phyloP scores from a whole-genome alignment of 352 stramenopile species.

The Thraustochytrium sp. region DNA sequence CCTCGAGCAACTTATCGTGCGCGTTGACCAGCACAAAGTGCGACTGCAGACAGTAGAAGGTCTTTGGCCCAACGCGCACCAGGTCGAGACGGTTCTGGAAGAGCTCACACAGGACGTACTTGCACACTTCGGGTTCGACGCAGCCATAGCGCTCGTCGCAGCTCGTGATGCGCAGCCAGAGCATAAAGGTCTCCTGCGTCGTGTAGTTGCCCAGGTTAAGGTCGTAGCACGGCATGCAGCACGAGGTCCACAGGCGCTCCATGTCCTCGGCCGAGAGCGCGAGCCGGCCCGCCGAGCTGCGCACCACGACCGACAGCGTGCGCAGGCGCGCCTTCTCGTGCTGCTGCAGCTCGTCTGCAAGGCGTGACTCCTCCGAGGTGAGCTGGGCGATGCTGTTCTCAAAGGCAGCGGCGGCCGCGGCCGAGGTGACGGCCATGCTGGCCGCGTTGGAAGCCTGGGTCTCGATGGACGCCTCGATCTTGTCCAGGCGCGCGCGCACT shows the following conservation, averaged over 20 bases:
- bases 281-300: background rate
- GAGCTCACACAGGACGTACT: slow-evolving; percentile 9
- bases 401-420: background rate
- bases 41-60: slow-evolving; percentile 36
- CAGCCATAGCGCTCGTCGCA: background rate
- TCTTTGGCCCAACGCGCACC: slow-evolving; percentile 2
- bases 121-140: background rate
- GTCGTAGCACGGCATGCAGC: slow-evolving; percentile 18
- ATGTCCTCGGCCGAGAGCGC: slow-evolving; percentile 5
- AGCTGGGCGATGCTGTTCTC: background rate
- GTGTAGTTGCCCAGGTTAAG: slow-evolving; percentile 23
- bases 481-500: background rate
- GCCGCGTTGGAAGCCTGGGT: background rate
- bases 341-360: background rate
- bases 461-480: slow-evolving; percentile 10
- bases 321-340: background rate
- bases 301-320: background rate
- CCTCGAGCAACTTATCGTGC: background rate
- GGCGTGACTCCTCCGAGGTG: background rate
- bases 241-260: slow-evolving; percentile 9
- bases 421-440: slow-evolving; percentile 5
- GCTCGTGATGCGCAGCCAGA: slow-evolving; percentile 6
- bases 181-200: slow-evolving; percentile 42
- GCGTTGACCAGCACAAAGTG: slow-evolving; percentile 19
- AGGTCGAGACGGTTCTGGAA: slow-evolving; percentile 1